Evolutionary conservation across 2,329 filamentous ascomycete species (phyloP).

Genomic region (Aspergillus fijiensis): DNA sequence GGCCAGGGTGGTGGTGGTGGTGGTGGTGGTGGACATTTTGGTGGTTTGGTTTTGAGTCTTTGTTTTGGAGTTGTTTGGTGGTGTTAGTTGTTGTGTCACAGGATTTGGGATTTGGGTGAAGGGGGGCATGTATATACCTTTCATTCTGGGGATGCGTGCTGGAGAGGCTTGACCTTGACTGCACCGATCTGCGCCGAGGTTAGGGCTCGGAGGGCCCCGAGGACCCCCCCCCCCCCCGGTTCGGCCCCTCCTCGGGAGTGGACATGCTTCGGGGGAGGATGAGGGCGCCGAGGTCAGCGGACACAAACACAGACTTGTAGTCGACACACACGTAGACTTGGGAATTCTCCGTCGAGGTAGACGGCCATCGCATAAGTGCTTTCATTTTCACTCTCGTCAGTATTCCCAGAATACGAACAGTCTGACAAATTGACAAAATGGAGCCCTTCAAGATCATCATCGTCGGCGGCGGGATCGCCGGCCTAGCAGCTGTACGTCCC

Average conservation of each 20-base stretch:
- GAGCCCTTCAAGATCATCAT: constrained; percentile 48
- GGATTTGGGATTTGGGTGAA: too few species aligned
- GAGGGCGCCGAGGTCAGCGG: too few species aligned
- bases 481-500: constrained; percentile 28
- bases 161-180: neutral
- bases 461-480: constrained; percentile 47
- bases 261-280: too few species aligned
- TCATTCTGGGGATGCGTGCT: neutral
- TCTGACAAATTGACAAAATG: neutral
- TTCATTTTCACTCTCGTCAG: too few species aligned
- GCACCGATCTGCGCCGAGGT: neutral
- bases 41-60: neutral
- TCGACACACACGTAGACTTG: too few species aligned
- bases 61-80: neutral
- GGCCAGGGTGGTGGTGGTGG: neutral
- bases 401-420: too few species aligned
- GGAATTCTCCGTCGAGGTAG: neutral
- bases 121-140: neutral
- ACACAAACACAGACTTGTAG: too few species aligned
- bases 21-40: constrained; percentile 21
- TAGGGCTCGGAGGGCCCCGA: constrained; percentile 3
- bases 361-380: neutral
- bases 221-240: too few species aligned
- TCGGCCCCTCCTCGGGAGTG: too few species aligned
- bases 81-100: neutral